These are phyloP conservation scores for Telfairia occidentalis DNA, from an alignment of 331 rosid species.

Conservation along the genomic window DNA sequence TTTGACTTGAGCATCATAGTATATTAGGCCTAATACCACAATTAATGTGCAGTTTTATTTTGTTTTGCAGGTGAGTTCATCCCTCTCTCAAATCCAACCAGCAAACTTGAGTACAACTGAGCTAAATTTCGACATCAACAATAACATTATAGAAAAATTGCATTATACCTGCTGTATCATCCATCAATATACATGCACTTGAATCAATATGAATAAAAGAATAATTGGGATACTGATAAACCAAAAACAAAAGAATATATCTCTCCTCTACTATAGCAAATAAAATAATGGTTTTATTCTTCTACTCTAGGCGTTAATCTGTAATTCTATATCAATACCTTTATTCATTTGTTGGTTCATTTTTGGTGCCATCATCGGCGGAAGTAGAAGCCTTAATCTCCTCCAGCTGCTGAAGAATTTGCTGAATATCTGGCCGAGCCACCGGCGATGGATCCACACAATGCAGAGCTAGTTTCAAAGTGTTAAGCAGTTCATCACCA, in stretches of 20 bases:
- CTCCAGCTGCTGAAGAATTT: conserved; percentile 67
- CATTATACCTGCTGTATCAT: background rate
- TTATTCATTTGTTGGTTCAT: conserved; percentile 26
- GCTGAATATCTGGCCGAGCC: conserved; percentile 71
- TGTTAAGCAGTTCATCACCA: conserved; percentile 73
- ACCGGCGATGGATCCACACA: conserved; percentile 88
- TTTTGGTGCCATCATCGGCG: conserved; percentile 22
- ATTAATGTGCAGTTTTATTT: no score
- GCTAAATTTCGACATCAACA: no score
- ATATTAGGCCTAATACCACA: no score
- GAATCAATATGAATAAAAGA: conserved; percentile 10
- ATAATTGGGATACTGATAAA: background rate
- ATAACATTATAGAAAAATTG: background rate
- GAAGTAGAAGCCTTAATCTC: conserved; percentile 46
- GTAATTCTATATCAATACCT: background rate
- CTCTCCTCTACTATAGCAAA: background rate
- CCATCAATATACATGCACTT: background rate
- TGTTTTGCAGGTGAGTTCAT: no score
- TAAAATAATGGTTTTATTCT: conserved; percentile 2
- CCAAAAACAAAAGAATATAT: conserved; percentile 7
- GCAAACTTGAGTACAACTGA: no score
- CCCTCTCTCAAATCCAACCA: no score
- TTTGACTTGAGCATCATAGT: no score
- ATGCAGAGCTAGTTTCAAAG: conserved; percentile 73
- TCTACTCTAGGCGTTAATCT: background rate